Percentiles rank a stretch among this genome's conserved stretches.
phyloP scores from a whole-genome alignment of 2,329 filamentous ascomycete genomes.

The Botrytis cinerea region DNA sequence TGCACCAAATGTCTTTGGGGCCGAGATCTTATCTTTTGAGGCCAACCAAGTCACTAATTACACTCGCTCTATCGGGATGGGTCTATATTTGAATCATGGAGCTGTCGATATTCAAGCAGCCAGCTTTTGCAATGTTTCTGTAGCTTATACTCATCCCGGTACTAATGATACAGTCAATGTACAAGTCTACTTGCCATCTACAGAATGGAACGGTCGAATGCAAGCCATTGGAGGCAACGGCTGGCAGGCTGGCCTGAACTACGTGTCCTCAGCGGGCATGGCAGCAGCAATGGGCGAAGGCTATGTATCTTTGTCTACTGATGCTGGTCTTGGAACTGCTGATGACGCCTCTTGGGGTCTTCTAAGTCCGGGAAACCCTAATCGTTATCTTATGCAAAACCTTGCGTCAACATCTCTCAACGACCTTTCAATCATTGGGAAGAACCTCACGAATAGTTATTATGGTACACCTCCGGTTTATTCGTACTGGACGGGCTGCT shows the following conservation, averaged over 20 bases:
- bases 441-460: constrained; percentile 41
- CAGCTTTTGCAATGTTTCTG: not conserved
- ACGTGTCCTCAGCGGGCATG: too few species aligned
- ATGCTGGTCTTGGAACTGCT: constrained; percentile 26
- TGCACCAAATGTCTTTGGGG: not conserved
- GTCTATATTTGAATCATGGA: not conserved
- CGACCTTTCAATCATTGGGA: constrained; percentile 43
- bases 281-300: constrained; percentile 24
- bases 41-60: not conserved
- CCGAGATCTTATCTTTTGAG: not conserved
- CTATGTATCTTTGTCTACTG: constrained; percentile 33
- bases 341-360: constrained; percentile 31
- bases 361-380: constrained; percentile 26
- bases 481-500: constrained; percentile 46
- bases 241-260: not conserved
- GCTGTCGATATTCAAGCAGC: not conserved
- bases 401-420: constrained; percentile 44
- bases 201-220: constrained; percentile 41
- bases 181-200: constrained; percentile 36
- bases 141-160: constrained; percentile 5
- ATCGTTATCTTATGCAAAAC: constrained; percentile 40
- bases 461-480: constrained; percentile 41
- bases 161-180: not conserved
- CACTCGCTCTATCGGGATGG: not conserved
- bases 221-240: constrained; percentile 42